Percentiles rank a stretch among this genome's conserved stretches.
These are phyloP conservation scores for Rubus parviflorus DNA, from an alignment of 306 rosid genomes.

Conservation along the genomic window DNA sequence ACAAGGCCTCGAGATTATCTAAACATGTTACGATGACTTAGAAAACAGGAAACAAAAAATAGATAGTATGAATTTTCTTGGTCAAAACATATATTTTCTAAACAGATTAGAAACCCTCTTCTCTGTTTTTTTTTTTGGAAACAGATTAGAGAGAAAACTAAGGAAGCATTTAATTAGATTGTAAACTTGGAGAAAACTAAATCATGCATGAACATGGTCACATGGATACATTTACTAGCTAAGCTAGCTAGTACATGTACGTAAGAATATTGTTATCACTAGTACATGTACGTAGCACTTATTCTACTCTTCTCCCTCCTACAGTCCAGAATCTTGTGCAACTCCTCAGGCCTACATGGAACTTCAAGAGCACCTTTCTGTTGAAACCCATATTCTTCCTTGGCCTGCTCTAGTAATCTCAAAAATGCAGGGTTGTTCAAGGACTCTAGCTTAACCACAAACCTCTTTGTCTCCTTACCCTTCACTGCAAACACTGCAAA, in stretches of 20 bases:
- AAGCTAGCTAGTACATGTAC: background rate
- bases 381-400: constrained; percentile 61
- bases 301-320: constrained; percentile 5
- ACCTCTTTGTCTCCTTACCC: constrained; percentile 54
- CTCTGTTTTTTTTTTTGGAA: too few species aligned
- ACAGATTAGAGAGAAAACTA: too few species aligned
- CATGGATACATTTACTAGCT: background rate
- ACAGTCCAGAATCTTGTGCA: constrained; percentile 51
- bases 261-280: background rate
- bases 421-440: constrained; percentile 55
- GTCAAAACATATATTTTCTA: too few species aligned
- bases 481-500: constrained; percentile 56
- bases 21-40: too few species aligned
- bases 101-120: too few species aligned
- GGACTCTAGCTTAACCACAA: constrained; percentile 47
- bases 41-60: too few species aligned
- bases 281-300: background rate
- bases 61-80: too few species aligned
- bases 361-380: constrained; percentile 68
- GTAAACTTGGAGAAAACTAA: too few species aligned
- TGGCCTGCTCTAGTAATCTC: constrained; percentile 54
- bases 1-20: too few species aligned
- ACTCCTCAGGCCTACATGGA: constrained; percentile 57
- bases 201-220: background rate
- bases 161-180: background rate